Evolutionary conservation across 495 filamentous ascomycete species (phyloP).

Genomic region (Trichoderma asperelloides): DNA sequence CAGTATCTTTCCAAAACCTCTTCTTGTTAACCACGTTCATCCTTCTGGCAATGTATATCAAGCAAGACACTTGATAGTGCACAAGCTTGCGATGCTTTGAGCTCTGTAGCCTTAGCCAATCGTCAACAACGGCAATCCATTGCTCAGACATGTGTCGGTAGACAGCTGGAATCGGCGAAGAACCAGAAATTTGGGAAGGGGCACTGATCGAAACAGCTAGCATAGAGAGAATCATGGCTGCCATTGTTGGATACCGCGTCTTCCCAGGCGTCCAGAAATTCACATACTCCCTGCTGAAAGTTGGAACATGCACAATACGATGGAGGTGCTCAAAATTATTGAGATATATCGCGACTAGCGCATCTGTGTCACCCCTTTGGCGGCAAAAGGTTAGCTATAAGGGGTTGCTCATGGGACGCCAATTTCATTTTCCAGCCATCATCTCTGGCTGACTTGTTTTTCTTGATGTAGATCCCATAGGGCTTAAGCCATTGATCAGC

Average conservation of each 20-base stretch:
- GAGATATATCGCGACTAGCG: constrained; percentile 37
- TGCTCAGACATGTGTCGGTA: constrained; percentile 44
- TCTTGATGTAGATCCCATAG: constrained; percentile 22
- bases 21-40: constrained; percentile 27
- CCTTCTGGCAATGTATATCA: constrained; percentile 27
- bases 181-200: constrained; percentile 62
- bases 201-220: constrained; percentile 22
- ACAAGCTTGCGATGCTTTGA: constrained; percentile 25
- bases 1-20: constrained; percentile 26
- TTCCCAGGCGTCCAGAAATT: constrained; percentile 26
- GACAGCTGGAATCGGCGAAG: constrained; percentile 62
- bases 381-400: constrained; percentile 29
- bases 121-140: constrained; percentile 24
- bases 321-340: constrained; percentile 38
- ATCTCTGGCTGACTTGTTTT: constrained; percentile 16
- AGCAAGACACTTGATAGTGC: constrained; percentile 25
- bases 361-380: constrained; percentile 36
- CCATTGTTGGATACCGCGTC: constrained; percentile 21
- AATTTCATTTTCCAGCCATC: constrained; percentile 20
- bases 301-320: constrained; percentile 50
- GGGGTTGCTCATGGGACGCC: constrained; percentile 16
- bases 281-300: constrained; percentile 35
- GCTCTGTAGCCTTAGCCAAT: constrained; percentile 22
- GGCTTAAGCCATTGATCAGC: constrained; percentile 28
- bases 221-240: constrained; percentile 25